phyloP scores from a whole-genome alignment of 306 rosid genomes.

The Lathyrus sativus region DNA sequence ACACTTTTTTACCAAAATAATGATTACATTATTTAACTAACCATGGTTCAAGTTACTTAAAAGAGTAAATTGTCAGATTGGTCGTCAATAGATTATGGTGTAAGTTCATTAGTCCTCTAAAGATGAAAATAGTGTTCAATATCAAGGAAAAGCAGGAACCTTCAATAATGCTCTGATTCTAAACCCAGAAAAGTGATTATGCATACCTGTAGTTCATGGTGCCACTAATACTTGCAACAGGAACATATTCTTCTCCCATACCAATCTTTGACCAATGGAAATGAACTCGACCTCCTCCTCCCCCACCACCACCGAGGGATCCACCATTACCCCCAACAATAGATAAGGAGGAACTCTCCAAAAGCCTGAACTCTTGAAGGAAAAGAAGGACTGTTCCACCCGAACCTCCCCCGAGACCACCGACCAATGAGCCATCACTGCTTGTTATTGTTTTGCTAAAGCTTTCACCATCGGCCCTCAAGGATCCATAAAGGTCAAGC shows the following conservation, averaged over 20 bases:
- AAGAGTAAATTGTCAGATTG: slow-evolving; percentile 1
- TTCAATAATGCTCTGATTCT: slow-evolving; percentile 1
- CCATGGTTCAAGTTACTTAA: slow-evolving; percentile 27
- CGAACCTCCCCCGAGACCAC: slow-evolving; percentile 96
- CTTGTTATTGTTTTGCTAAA: slow-evolving; percentile 53
- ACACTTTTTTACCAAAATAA: slow-evolving; percentile 7
- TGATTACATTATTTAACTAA: slow-evolving; percentile 20
- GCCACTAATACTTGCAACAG: slow-evolving; percentile 84
- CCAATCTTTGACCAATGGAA: slow-evolving; percentile 94
- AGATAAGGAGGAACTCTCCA: slow-evolving; percentile 73
- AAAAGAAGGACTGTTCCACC: slow-evolving; percentile 97
- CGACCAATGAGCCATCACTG: slow-evolving; percentile 63
- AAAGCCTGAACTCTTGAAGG: slow-evolving; percentile 86
- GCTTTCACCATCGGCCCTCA: slow-evolving; percentile 95
- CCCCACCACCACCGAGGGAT: slow-evolving; percentile 91
- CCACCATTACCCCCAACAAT: slow-evolving; percentile 91
- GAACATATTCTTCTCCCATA: slow-evolving; percentile 71
- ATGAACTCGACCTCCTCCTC: slow-evolving; percentile 99
- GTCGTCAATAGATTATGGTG: slow-evolving; percentile 5
- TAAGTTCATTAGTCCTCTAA: slow-evolving; percentile 26
- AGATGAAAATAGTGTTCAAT: not conserved
- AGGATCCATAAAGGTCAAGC: slow-evolving; percentile 77
- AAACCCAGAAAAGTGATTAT: slow-evolving; percentile 23
- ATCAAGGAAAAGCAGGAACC: slow-evolving; percentile 29
- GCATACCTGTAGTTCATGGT: slow-evolving; percentile 72